Conservation (phyloP, 1,139 yeast genomes). For the Suhomyces bokatorum region DNA sequence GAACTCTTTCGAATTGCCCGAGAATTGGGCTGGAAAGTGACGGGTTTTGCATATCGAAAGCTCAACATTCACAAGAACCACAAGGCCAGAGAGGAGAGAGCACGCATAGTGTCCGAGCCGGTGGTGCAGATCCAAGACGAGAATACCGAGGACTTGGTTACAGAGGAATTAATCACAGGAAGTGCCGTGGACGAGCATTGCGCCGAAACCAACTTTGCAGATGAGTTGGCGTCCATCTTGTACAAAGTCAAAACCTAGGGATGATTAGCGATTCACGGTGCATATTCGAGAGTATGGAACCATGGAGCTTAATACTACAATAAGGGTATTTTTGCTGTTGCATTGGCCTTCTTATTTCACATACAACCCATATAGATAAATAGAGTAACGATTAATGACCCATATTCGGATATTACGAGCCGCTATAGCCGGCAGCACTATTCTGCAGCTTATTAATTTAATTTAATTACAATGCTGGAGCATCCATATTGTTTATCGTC, state of each 20-base stretch:
- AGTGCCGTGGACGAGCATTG: conserved; percentile 8
- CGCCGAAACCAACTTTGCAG: conserved; percentile 19
- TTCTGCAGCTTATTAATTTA: background rate
- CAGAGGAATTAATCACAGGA: conserved; percentile 23
- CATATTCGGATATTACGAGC: background rate
- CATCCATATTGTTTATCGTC: too few relatives aligned
- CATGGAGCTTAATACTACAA: too few relatives aligned
- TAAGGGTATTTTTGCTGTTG: background rate
- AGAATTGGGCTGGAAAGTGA: conserved; percentile 37
- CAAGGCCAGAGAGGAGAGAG: conserved; percentile 22
- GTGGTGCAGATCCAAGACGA: conserved; percentile 19
- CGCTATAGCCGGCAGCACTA: background rate
- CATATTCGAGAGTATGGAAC: too few relatives aligned
- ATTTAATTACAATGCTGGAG: too few relatives aligned
- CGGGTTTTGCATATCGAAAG: conserved; percentile 36
- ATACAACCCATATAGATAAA: conserved; percentile 1
- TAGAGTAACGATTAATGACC: conserved; percentile 8
- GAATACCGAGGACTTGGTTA: conserved; percentile 20
- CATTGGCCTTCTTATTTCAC: too few relatives aligned
- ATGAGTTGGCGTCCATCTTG: conserved; percentile 23
- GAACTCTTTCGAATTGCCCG: conserved; percentile 38
- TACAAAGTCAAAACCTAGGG: conserved; percentile 7
- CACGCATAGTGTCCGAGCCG: conserved; percentile 25
- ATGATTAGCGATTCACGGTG: too few relatives aligned
- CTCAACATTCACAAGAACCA: conserved; percentile 26